Percentiles rank a stretch among this genome's conserved stretches.
Conservation (phyloP, 257 asterid genomes). For the Henckelia pumila region DNA sequence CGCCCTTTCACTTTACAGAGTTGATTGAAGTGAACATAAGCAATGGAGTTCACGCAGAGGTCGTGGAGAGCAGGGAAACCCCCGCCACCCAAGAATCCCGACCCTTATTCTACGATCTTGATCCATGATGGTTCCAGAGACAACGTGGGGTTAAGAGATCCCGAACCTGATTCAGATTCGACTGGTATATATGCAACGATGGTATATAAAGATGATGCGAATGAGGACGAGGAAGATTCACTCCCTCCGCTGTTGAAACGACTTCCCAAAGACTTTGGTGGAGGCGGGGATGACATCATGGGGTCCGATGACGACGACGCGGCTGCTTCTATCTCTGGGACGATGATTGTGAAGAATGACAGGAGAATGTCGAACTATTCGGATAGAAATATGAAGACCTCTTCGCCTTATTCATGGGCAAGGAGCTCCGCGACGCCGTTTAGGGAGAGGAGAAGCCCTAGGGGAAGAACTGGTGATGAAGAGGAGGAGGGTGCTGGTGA, state of each 20-base stretch:
- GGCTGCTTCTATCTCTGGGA: conserved; percentile 59
- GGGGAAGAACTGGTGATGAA: conserved; percentile 34
- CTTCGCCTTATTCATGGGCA: conserved; percentile 33
- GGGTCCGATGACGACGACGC: conserved; percentile 44
- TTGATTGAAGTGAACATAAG: not conserved
- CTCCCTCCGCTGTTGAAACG: conserved; percentile 84
- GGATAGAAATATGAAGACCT: conserved; percentile 24
- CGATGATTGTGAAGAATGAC: conserved; percentile 70
- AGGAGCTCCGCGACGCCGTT: conserved; percentile 31
- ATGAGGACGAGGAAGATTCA: conserved; percentile 62
- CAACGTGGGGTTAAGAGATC: conserved; percentile 22
- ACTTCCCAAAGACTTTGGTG: conserved; percentile 91
- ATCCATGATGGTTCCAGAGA: conserved; percentile 33
- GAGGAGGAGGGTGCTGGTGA: conserved; percentile 55
- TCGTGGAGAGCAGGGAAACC: conserved; percentile 62
- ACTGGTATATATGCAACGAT: conserved; percentile 61
- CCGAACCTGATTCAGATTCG: conserved; percentile 31
- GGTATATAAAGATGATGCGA: conserved; percentile 58
- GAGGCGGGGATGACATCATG: conserved; percentile 35
- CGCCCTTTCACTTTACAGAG: not conserved
- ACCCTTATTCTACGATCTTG: conserved; percentile 61
- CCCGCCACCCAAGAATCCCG: conserved; percentile 56
- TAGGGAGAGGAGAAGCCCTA: conserved; percentile 44
- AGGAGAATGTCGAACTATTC: conserved; percentile 44
- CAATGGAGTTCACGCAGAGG: conserved; percentile 61